Evolutionary conservation across 805 yeast genomes (phyloP).

Genomic region (Ogataea parapolymorpha): DNA sequence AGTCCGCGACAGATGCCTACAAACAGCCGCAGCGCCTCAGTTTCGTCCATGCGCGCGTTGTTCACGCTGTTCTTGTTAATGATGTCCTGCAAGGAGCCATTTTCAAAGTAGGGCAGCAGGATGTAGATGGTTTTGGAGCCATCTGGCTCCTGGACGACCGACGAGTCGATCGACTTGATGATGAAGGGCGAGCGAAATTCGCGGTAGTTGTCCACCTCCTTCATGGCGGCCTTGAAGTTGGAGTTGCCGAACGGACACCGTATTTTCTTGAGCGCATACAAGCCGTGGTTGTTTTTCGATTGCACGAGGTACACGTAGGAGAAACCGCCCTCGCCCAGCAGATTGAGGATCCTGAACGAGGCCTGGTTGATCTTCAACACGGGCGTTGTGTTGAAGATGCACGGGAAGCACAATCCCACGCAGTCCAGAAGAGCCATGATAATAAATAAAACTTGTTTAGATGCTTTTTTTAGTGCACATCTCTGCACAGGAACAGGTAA

Average conservation of each 20-base stretch:
- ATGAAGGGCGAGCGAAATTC: constrained; percentile 68
- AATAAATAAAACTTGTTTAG: background rate
- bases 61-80: constrained; percentile 62
- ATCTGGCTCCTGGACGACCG: constrained; percentile 67
- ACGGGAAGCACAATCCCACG: constrained; percentile 39
- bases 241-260: constrained; percentile 84
- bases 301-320: constrained; percentile 81
- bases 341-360: constrained; percentile 56
- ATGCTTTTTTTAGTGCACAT: constrained; percentile 4
- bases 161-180: constrained; percentile 66
- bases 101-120: constrained; percentile 70
- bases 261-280: constrained; percentile 79
- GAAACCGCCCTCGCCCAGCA: constrained; percentile 90
- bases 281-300: constrained; percentile 40
- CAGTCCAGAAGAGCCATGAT: constrained; percentile 16
- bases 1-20: constrained; percentile 74
- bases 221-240: constrained; percentile 68
- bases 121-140: constrained; percentile 79
- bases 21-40: constrained; percentile 58
- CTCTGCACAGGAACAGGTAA: constrained; percentile 10
- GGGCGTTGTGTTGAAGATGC: constrained; percentile 44
- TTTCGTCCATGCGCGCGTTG: constrained; percentile 52
- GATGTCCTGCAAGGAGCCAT: constrained; percentile 78
- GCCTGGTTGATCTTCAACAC: constrained; percentile 59
- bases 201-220: constrained; percentile 72